Conservation (phyloP, 805 yeast species). For the Priceomyces haplophilus region DNA sequence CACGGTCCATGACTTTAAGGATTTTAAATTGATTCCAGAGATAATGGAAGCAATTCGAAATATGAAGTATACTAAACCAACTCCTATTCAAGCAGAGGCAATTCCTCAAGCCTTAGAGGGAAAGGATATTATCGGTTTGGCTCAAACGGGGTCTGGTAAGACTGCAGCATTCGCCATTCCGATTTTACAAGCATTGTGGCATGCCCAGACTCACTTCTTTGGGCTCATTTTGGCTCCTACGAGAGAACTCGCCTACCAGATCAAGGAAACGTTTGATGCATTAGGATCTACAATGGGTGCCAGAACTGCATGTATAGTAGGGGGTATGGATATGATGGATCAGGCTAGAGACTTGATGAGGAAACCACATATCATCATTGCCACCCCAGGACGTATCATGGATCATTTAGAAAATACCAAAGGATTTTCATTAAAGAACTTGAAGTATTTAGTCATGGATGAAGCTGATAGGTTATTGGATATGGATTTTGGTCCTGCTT, state of each 20-base stretch:
- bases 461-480: constrained; percentile 96
- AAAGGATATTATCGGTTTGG: constrained; percentile 90
- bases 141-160: constrained; percentile 97
- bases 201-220: constrained; percentile 81
- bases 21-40: constrained; percentile 70
- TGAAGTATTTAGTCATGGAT: constrained; percentile 87
- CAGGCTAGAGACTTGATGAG: constrained; percentile 92
- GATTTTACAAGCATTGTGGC: constrained; percentile 85
- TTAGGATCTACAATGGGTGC: constrained; percentile 89
- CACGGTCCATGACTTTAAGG: constrained; percentile 43
- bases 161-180: constrained; percentile 99
- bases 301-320: constrained; percentile 85
- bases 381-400: constrained; percentile 92
- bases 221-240: constrained; percentile 88
- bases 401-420: constrained; percentile 92
- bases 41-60: constrained; percentile 74
- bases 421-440: constrained; percentile 76
- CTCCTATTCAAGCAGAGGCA: constrained; percentile 90
- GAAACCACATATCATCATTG: constrained; percentile 91
- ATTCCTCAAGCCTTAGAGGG: constrained; percentile 90
- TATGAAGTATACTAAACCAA: constrained; percentile 76
- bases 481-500: constrained; percentile 94
- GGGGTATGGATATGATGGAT: constrained; percentile 98
- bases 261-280: constrained; percentile 93
- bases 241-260: constrained; percentile 81